phyloP scores from a whole-genome alignment of 176 grass and related monocot genomes.

The Aegilops sharonensis region DNA sequence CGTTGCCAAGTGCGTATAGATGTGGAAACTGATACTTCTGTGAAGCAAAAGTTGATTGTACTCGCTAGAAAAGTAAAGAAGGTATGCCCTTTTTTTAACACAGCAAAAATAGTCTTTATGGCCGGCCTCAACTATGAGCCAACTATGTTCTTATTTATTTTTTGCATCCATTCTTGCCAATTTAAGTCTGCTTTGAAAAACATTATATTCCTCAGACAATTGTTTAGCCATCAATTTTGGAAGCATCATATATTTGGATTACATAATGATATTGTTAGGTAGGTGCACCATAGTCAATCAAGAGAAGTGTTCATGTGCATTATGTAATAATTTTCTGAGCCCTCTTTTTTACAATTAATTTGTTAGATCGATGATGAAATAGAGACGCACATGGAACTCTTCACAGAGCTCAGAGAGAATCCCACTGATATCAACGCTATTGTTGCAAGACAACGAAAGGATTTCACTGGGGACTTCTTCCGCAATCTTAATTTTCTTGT shows the following conservation, averaged over 20 bases:
- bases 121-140: conserved; percentile 18
- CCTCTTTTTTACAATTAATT: conserved; percentile 16
- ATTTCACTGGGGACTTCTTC: conserved; percentile 85
- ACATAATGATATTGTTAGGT: neutral
- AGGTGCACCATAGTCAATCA: neutral
- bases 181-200: neutral
- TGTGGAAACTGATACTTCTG: conserved; percentile 48
- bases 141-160: conserved; percentile 37
- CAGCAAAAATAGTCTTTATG: neutral
- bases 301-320: neutral
- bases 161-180: conserved; percentile 9
- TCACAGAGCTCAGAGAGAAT: conserved; percentile 68
- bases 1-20: conserved; percentile 44
- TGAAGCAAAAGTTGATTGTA: conserved; percentile 74
- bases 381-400: conserved; percentile 85
- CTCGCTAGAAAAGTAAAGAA: conserved; percentile 93
- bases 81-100: conserved; percentile 24
- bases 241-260: neutral
- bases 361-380: conserved; percentile 80
- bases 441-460: conserved; percentile 74
- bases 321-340: conserved; percentile 5
- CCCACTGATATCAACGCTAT: conserved; percentile 74
- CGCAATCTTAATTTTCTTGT: conserved; percentile 67
- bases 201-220: conserved; percentile 1
- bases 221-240: neutral